These are phyloP conservation scores for Claviceps africana DNA, from an alignment of 2,329 filamentous ascomycete genomes.

Conservation along the genomic window DNA sequence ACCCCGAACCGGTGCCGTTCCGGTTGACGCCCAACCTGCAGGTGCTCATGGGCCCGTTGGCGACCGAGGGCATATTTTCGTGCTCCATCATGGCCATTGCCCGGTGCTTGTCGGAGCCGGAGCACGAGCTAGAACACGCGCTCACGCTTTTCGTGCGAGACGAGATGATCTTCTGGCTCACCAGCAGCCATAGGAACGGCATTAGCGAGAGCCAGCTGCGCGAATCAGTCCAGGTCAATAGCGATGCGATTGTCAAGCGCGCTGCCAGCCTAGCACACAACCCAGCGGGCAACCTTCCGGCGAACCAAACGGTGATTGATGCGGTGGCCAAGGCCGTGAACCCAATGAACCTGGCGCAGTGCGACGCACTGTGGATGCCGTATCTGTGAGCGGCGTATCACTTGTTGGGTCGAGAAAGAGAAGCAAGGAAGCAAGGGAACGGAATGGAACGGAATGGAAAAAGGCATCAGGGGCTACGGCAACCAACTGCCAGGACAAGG, in stretches of 20 bases:
- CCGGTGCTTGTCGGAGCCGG: slow-evolving; percentile 78
- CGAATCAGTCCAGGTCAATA: slow-evolving; percentile 73
- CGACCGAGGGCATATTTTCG: slow-evolving; percentile 93
- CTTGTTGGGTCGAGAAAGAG: not conserved
- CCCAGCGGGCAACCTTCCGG: slow-evolving; percentile 69
- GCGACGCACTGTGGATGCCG: slow-evolving; percentile 93
- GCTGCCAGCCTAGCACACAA: slow-evolving; percentile 71
- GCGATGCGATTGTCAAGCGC: slow-evolving; percentile 81
- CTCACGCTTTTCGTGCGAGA: slow-evolving; percentile 90
- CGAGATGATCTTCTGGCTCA: slow-evolving; percentile 97
- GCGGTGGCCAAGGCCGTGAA: slow-evolving; percentile 85
- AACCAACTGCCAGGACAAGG: no score
- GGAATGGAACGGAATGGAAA: not conserved
- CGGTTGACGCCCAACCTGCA: slow-evolving; percentile 92
- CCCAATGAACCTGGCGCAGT: slow-evolving; percentile 73
- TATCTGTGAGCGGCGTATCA: slow-evolving; percentile 35
- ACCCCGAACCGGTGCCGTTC: slow-evolving; percentile 92
- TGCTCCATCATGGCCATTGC: slow-evolving; percentile 93
- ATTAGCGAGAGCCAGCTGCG: slow-evolving; percentile 52
- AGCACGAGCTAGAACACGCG: slow-evolving; percentile 85
- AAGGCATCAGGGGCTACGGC: not conserved
- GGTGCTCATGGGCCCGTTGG: slow-evolving; percentile 87
- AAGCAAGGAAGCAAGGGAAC: not conserved
- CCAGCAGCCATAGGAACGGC: slow-evolving; percentile 51
- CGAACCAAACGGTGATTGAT: slow-evolving; percentile 95